phyloP scores from a whole-genome alignment of 2,329 filamentous ascomycete species.

The Cadophora sp. region DNA sequence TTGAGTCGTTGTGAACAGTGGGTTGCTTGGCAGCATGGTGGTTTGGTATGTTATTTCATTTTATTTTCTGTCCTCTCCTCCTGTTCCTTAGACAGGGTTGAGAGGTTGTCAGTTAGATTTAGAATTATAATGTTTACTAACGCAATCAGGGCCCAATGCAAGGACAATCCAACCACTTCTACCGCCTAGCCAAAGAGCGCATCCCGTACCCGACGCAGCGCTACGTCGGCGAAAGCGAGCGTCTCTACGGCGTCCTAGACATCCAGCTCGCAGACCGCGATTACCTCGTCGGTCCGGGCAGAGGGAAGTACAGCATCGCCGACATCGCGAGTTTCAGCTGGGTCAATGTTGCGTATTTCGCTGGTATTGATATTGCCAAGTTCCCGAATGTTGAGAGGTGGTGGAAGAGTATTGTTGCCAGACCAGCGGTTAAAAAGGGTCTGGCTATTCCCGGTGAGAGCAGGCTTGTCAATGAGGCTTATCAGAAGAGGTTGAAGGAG shows the following conservation, averaged over 20 bases:
- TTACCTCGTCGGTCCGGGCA: conserved; percentile 59
- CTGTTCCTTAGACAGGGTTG: background rate
- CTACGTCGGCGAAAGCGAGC: conserved; percentile 77
- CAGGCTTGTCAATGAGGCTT: conserved; percentile 50
- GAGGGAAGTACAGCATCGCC: conserved; percentile 67
- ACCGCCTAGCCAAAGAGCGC: conserved; percentile 69
- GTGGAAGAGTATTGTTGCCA: conserved; percentile 65
- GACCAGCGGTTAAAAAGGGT: conserved; percentile 69
- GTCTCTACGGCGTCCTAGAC: conserved; percentile 77
- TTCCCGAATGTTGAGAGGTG: conserved; percentile 73
- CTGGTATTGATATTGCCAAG: conserved; percentile 66
- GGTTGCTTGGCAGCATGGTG: conserved; percentile 65
- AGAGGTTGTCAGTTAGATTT: background rate
- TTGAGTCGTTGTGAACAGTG: conserved; percentile 60
- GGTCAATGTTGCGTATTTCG: conserved; percentile 64
- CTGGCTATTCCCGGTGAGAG: conserved; percentile 62
- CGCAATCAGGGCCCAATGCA: conserved; percentile 70
- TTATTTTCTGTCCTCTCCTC: background rate
- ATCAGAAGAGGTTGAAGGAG: conserved; percentile 51
- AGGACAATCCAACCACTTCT: conserved; percentile 79
- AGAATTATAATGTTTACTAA: conserved; percentile 7
- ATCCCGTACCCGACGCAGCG: conserved; percentile 75
- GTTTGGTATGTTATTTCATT: conserved; percentile 30
- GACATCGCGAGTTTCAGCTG: conserved; percentile 79
- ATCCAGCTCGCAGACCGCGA: conserved; percentile 62